A percentile compares a stretch with the other conserved stretches of the same genome.
phyloP scores from a whole-genome alignment of 306 rosid genomes.

The Corylus heterophylla region DNA sequence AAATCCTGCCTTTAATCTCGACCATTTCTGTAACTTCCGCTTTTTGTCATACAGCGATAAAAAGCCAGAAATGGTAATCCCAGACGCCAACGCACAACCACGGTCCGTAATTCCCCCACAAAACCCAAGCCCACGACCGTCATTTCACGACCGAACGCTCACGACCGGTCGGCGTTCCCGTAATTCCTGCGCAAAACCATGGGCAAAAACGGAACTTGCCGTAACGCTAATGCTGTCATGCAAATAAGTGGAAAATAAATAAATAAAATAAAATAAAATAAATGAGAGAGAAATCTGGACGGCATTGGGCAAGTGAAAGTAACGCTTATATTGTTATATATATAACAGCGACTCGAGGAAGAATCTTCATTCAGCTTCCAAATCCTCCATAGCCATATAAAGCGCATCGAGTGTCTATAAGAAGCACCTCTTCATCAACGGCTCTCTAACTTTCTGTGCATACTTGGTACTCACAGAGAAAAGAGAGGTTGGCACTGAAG shows the following conservation, averaged over 20 bases:
- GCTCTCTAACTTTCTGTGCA: neutral
- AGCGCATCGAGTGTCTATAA: neutral
- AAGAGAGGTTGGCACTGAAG: conserved; percentile 10
- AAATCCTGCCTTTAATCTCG: neutral
- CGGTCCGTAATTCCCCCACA: neutral
- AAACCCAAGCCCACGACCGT: conserved; percentile 1
- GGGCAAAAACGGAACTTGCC: conserved; percentile 5
- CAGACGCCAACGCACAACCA: neutral
- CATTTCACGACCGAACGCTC: neutral
- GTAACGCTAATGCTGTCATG: neutral
- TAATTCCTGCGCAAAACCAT: neutral
- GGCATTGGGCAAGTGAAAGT: neutral
- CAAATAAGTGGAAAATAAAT: neutral
- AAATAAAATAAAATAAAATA: neutral
- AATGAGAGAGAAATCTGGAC: neutral
- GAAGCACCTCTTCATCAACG: neutral
- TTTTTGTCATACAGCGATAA: neutral
- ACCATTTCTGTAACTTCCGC: neutral
- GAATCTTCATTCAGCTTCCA: neutral
- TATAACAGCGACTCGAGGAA: neutral
- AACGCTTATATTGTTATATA: neutral
- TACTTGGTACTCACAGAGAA: neutral
- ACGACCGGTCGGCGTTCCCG: too few species aligned
- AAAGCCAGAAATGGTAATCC: neutral
- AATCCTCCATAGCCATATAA: neutral